These are phyloP conservation scores for Ustilago nuda DNA, from an alignment of 1,284 basidiomycete species.

Conservation along the genomic window DNA sequence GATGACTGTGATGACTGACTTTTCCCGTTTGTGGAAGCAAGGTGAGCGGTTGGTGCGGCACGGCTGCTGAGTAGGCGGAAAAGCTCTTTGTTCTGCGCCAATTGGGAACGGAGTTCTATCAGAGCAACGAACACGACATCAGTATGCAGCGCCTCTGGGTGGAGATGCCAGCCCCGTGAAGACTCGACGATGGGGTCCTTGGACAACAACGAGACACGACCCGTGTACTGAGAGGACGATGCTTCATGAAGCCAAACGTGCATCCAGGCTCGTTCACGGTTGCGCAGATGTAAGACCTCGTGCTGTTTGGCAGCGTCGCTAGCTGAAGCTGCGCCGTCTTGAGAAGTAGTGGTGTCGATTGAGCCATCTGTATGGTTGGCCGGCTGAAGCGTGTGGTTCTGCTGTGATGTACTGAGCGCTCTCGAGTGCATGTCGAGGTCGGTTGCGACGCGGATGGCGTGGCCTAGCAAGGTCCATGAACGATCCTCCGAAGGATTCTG, in stretches of 20 bases:
- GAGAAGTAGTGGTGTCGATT: background rate
- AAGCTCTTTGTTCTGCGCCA: constrained; percentile 42
- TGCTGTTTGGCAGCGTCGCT: constrained; percentile 6
- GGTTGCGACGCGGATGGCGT: constrained; percentile 40
- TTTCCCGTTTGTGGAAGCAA: background rate
- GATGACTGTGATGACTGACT: background rate
- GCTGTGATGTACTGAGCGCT: constrained; percentile 28
- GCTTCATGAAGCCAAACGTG: constrained; percentile 52
- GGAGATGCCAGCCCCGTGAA: constrained; percentile 44
- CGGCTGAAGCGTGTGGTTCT: background rate
- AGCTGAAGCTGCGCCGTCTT: background rate
- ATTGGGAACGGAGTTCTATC: constrained; percentile 42
- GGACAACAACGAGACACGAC: constrained; percentile 38
- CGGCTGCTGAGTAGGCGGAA: constrained; percentile 39
- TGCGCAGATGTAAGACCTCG: constrained; percentile 30
- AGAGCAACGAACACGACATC: constrained; percentile 48
- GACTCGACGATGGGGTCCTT: constrained; percentile 42
- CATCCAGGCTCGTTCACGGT: constrained; percentile 48
- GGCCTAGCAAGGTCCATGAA: constrained; percentile 42
- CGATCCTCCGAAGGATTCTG: constrained; percentile 46
- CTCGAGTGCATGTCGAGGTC: constrained; percentile 48
- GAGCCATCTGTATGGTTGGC: background rate
- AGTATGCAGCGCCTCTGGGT: constrained; percentile 35
- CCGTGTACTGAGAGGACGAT: constrained; percentile 44
- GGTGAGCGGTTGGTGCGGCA: background rate